Evolutionary conservation across 768 basidiomycete species (phyloP).

Genomic region (Leccinum variicolor): DNA sequence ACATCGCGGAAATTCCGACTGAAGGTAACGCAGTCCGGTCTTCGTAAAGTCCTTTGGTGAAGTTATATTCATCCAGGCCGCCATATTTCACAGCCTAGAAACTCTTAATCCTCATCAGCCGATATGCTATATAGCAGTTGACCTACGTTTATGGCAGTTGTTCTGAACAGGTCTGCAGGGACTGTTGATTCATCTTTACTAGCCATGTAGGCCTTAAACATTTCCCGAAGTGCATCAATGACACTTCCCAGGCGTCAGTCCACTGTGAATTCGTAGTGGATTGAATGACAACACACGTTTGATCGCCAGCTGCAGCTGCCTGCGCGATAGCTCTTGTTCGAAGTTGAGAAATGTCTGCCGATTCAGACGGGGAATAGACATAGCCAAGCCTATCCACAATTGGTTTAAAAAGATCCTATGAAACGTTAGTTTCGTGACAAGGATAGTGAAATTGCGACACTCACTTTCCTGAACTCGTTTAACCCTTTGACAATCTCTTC

Average conservation of each 20-base stretch:
- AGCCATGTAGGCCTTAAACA: slow-evolving; percentile 68
- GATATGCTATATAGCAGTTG: background rate
- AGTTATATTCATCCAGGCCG: slow-evolving; percentile 71
- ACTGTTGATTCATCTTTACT: slow-evolving; percentile 76
- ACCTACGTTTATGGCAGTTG: slow-evolving; percentile 40
- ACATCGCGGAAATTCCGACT: slow-evolving; percentile 65
- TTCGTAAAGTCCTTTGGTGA: slow-evolving; percentile 63
- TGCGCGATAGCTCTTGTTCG: slow-evolving; percentile 69
- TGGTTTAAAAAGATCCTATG: slow-evolving; percentile 65
- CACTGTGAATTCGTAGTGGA: background rate
- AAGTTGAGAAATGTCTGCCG: slow-evolving; percentile 63
- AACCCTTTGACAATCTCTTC: slow-evolving; percentile 48
- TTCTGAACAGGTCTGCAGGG: slow-evolving; percentile 70
- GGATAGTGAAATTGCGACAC: slow-evolving; percentile 17
- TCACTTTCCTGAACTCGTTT: slow-evolving; percentile 58
- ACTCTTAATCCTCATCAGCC: background rate
- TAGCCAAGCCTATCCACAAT: slow-evolving; percentile 78
- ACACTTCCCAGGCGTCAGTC: slow-evolving; percentile 44
- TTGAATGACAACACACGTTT: slow-evolving; percentile 25
- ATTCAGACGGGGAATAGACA: slow-evolving; percentile 64
- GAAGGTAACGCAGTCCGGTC: slow-evolving; percentile 73
- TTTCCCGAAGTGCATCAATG: slow-evolving; percentile 63
- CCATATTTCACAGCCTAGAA: slow-evolving; percentile 69
- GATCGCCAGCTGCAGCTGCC: slow-evolving; percentile 47
- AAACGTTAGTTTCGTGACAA: background rate